Percentiles rank a stretch among this genome's conserved stretches.
These are phyloP conservation scores for Cladorrhinum sp. DNA, from an alignment of 2,329 filamentous ascomycete genomes.

Conservation along the genomic window DNA sequence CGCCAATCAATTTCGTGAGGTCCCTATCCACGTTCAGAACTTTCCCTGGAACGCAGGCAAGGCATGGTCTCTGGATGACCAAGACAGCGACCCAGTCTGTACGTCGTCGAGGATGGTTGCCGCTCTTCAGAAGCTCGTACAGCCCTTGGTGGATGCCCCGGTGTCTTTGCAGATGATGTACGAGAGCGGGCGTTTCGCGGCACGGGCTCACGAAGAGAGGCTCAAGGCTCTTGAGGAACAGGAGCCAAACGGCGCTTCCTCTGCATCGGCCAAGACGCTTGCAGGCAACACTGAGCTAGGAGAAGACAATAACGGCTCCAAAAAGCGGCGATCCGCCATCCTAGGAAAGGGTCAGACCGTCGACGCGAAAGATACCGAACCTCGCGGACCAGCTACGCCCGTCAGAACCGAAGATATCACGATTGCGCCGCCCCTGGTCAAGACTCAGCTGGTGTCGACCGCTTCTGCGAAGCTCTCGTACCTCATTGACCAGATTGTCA, in stretches of 20 bases:
- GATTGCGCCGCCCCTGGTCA: conserved; percentile 49
- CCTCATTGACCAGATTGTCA: conserved; percentile 67
- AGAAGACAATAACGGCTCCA: conserved; percentile 32
- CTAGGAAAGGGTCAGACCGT: conserved; percentile 17
- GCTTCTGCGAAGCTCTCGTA: conserved; percentile 86
- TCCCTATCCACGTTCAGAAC: conserved; percentile 67
- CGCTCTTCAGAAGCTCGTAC: conserved; percentile 51
- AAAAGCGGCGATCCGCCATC: conserved; percentile 34
- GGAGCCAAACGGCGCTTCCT: neutral
- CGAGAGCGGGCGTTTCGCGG: conserved; percentile 43
- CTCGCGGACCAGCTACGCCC: conserved; percentile 22
- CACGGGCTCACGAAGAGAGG: conserved; percentile 38
- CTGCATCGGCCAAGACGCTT: conserved; percentile 26
- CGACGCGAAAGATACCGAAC: neutral
- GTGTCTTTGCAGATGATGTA: conserved; percentile 47
- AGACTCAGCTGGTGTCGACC: conserved; percentile 69
- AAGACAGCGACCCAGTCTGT: conserved; percentile 47
- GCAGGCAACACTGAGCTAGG: conserved; percentile 46
- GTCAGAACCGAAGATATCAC: conserved; percentile 17
- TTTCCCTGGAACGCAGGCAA: conserved; percentile 61
- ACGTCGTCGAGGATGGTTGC: conserved; percentile 50
- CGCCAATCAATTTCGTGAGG: conserved; percentile 69
- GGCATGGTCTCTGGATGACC: conserved; percentile 65
- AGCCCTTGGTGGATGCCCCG: conserved; percentile 42
- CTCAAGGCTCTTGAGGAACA: conserved; percentile 27